Conservation (phyloP, 306 rosid genomes). For the Abrus pulchellus region DNA sequence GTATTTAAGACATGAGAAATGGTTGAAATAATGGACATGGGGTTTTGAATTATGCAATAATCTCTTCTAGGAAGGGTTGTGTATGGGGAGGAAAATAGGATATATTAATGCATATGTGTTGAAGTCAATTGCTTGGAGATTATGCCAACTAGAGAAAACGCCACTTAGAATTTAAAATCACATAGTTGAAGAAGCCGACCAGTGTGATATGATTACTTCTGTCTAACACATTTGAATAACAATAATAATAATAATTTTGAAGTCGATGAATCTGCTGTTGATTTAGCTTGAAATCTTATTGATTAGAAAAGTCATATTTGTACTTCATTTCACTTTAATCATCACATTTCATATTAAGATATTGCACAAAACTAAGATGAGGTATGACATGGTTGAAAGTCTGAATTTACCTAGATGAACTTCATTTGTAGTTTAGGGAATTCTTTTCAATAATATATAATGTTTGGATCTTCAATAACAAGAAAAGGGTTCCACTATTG, state of each 20-base stretch:
- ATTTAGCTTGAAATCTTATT: background rate
- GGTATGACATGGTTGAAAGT: background rate
- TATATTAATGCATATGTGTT: background rate
- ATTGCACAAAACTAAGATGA: background rate
- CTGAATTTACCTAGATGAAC: background rate
- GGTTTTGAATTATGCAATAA: no score
- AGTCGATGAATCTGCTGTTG: no score
- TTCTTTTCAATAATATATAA: no score
- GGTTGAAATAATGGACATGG: no score
- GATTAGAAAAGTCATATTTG: background rate
- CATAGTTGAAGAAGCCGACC: background rate
- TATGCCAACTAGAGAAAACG: background rate
- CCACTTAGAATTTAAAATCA: background rate
- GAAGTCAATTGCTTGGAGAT: slow-evolving; percentile 8
- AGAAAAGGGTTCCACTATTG: no score
- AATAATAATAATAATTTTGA: background rate
- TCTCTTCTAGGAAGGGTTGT: background rate
- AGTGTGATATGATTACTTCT: background rate
- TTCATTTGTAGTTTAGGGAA: no score
- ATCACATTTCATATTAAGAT: slow-evolving; percentile 4
- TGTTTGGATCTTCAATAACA: no score
- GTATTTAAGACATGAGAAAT: no score
- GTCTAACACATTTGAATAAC: background rate
- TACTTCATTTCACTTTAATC: background rate
- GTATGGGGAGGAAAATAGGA: no score